A percentile compares a stretch with the other conserved stretches of the same genome.
phyloP scores from a whole-genome alignment of 495 filamentous ascomycete genomes.

The Annulohypoxylon nitens region DNA sequence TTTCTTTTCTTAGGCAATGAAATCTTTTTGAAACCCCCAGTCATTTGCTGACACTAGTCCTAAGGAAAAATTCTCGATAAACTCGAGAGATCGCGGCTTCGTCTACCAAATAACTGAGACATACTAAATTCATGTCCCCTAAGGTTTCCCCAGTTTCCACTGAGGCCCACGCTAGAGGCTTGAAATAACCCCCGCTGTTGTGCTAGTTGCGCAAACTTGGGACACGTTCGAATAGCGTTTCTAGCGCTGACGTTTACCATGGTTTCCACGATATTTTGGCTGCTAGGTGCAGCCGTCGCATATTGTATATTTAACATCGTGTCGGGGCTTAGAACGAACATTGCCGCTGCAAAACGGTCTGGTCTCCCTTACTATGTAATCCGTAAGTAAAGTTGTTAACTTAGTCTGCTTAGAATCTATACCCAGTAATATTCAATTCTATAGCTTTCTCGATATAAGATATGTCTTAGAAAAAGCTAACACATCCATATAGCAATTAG shows the following conservation, averaged over 20 bases:
- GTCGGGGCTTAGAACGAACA: constrained; percentile 55
- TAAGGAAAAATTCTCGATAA: not conserved
- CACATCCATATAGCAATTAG: constrained; percentile 50
- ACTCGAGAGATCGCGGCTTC: not conserved
- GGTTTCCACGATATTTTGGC: constrained; percentile 32
- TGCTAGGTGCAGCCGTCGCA: constrained; percentile 31
- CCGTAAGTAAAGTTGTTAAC: constrained; percentile 55
- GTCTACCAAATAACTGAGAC: constrained; percentile 2
- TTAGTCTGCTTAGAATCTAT: constrained; percentile 7
- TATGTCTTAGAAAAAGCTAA: constrained; percentile 7
- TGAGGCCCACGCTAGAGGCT: not conserved
- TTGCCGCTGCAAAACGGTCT: constrained; percentile 59
- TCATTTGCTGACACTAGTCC: not conserved
- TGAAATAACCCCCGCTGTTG: not conserved
- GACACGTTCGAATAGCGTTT: not conserved
- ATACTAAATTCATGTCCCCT: not conserved
- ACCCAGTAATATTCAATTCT: not conserved
- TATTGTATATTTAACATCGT: constrained; percentile 45
- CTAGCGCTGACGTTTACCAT: constrained; percentile 2
- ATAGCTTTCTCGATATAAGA: not conserved
- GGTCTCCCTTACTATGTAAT: constrained; percentile 60
- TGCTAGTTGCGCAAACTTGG: constrained; percentile 12
- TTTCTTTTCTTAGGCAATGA: too few species aligned
- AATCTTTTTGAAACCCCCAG: not conserved
- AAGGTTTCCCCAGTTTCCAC: not conserved